phyloP scores from a whole-genome alignment of 140 eudicot species.

The Erigeron philadelphicus region DNA sequence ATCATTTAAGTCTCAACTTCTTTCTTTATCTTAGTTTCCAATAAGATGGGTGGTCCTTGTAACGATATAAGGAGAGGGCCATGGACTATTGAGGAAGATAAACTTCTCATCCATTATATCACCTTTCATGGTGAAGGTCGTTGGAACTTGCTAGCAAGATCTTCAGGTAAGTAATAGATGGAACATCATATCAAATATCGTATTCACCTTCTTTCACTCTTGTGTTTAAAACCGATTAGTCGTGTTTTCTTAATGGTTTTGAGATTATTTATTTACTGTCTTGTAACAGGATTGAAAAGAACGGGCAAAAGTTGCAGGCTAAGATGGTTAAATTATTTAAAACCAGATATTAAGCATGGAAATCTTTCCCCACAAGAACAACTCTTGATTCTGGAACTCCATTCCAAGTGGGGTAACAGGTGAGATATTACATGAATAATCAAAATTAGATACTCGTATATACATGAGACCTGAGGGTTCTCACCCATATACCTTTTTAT shows the following conservation, averaged over 20 bases:
- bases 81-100: conserved; percentile 86
- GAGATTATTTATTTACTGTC: neutral
- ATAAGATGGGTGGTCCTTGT: conserved; percentile 20
- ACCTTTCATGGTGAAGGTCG: conserved; percentile 63
- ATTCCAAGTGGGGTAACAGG: conserved; percentile 90
- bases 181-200: no score
- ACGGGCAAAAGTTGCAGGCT: conserved; percentile 84
- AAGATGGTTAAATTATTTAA: conserved; percentile 75
- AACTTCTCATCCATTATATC: conserved; percentile 50
- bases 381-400: conserved; percentile 73
- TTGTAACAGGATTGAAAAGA: conserved; percentile 59
- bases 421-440: conserved; percentile 23
- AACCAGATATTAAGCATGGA: conserved; percentile 72
- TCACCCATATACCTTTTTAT: no score
- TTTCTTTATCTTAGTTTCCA: conserved; percentile 12
- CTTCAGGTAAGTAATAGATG: conserved; percentile 41
- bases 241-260: neutral
- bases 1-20: conserved; percentile 8
- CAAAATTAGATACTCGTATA: no score
- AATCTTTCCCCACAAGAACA: conserved; percentile 79
- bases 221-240: neutral
- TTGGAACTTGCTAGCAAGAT: conserved; percentile 66
- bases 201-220: neutral
- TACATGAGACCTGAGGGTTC: no score
- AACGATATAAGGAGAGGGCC: conserved; percentile 68